Base-by-base conservation (phyloP, 2,329 filamentous ascomycete species). In the Apiospora aurea region DNA sequence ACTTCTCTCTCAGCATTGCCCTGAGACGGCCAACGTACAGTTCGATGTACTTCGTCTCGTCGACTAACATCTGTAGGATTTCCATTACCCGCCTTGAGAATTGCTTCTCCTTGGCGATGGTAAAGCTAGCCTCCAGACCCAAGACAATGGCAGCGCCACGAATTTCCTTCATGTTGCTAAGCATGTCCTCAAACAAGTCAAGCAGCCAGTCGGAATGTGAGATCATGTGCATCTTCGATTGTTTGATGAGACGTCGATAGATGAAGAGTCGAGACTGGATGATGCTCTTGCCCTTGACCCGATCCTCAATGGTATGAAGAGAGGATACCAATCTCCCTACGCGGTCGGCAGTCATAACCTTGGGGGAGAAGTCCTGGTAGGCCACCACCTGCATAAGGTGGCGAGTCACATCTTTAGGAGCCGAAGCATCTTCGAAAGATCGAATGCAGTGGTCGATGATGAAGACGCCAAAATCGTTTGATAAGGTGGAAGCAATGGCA, bases 311-410 rank as follows among this genome's bases (percentile, higher is more conserved):
- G 8, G 87, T 89, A 78, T 93, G 90, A 10, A 98, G 83, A 0
- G 91, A 89, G 0, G 88, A 85, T 14, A 99, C 85, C 16, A 98
- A 85, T 49, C 90, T 90, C 44, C 91, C 90, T 1, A 93, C 89
- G 70, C 94, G 90, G 67, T 93, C 88, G 4, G 85, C 82, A 0
- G 90, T 95, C 88, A 97, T 93, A 47, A 94, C 88, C 75, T 92
- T 93, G 1, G 89, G 76, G 0, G 91, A 84, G 76, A 98, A 97
- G 74, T 91, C 93, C 78, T 98, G 95, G 66, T 92, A 90, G 64
- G 91, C 92, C 18, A 97, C 85, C 7, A 97, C 87, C 74, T 95
- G 92, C 86, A 98, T 91, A 76, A 97, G 88, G 75, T 93, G 91
- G 47, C 93, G 93, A 43, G 93, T 86, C 13, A 97, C 85, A 21